Conservation (phyloP, 2,329 filamentous ascomycete genomes). For the Elsinoe perseae region DNA sequence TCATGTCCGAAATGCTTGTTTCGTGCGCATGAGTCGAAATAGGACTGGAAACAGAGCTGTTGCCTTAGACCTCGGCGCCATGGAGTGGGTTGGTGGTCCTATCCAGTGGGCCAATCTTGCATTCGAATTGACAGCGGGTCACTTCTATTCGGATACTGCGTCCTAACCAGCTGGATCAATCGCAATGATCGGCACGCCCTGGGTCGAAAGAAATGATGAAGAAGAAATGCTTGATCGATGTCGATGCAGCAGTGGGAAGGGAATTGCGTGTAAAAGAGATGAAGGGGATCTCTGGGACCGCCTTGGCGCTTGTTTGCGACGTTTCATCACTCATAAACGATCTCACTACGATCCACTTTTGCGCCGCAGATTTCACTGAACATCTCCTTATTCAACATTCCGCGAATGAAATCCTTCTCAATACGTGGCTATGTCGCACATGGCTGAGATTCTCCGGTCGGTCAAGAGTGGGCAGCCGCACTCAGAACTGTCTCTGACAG, state of each 20-base stretch:
- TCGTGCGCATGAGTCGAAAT: not conserved
- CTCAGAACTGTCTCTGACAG: not conserved
- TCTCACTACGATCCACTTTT: not conserved
- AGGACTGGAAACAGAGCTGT: not conserved
- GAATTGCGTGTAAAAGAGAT: conserved; percentile 5
- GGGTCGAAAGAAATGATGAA: not conserved
- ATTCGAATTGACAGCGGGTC: not conserved
- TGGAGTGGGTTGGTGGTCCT: not conserved
- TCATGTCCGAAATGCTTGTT: conserved; percentile 1
- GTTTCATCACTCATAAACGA: conserved; percentile 3
- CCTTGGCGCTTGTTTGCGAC: not conserved
- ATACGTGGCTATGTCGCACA: conserved; percentile 1
- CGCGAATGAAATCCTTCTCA: not conserved
- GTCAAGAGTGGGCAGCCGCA: not conserved
- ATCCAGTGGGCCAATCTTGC: not conserved
- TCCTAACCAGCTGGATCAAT: not conserved
- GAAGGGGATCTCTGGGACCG: not conserved
- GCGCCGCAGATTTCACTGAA: not conserved
- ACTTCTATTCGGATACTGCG: not conserved
- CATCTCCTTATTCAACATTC: not conserved
- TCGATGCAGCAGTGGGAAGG: not conserved
- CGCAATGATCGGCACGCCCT: not conserved
- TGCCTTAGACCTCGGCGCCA: not conserved
- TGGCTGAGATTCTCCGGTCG: conserved; percentile 13
- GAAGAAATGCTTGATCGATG: not conserved